Percentiles rank a stretch among this genome's conserved stretches.
These are phyloP conservation scores for Wallacemonas collosoma DNA, from an alignment of 208 protist species.

Conservation along the genomic window DNA sequence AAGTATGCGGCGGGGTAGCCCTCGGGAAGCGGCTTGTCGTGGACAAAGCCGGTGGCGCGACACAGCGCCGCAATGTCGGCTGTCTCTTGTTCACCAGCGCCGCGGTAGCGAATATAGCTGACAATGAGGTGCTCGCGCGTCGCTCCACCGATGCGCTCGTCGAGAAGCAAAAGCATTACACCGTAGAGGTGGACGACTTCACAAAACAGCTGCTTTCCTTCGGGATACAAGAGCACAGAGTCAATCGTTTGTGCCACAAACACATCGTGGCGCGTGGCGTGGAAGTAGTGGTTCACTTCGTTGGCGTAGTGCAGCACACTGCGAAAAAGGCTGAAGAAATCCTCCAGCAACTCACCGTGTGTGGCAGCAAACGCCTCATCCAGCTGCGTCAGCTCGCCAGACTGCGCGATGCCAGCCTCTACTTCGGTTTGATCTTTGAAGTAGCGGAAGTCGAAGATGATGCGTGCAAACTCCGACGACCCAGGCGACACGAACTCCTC, in stretches of 20 bases:
- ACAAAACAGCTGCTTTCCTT: conserved; percentile 97
- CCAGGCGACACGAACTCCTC: conserved; percentile 66
- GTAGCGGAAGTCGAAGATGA: conserved; percentile 96
- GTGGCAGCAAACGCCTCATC: conserved; percentile 85
- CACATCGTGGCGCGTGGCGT: conserved; percentile 91
- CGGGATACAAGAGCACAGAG: conserved; percentile 88
- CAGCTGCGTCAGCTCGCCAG: conserved; percentile 50
- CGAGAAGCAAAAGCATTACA: conserved; percentile 96
- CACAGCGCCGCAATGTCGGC: conserved; percentile 96
- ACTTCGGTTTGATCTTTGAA: conserved; percentile 78
- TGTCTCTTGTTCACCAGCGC: conserved; percentile 85
- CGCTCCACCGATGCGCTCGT: conserved; percentile 91
- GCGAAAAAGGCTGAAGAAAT: conserved; percentile 97
- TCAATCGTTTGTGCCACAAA: conserved; percentile 93
- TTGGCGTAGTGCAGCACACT: conserved; percentile 95
- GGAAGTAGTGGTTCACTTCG: conserved; percentile 91
- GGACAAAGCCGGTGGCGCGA: conserved; percentile 87
- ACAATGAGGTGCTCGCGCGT: conserved; percentile 97
- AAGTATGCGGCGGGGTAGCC: conserved; percentile 96
- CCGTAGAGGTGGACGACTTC: conserved; percentile 95
- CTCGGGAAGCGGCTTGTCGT: conserved; percentile 2
- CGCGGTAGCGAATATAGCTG: conserved; percentile 96
- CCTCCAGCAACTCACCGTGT: conserved; percentile 95
- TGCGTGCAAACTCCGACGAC: conserved; percentile 60
- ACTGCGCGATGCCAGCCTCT: conserved; percentile 75